Evolutionary conservation across 805 yeast genomes (phyloP), one percentile per base, ranked within the genome.

Genomic region (Maudiozyma bulderi): DNA sequence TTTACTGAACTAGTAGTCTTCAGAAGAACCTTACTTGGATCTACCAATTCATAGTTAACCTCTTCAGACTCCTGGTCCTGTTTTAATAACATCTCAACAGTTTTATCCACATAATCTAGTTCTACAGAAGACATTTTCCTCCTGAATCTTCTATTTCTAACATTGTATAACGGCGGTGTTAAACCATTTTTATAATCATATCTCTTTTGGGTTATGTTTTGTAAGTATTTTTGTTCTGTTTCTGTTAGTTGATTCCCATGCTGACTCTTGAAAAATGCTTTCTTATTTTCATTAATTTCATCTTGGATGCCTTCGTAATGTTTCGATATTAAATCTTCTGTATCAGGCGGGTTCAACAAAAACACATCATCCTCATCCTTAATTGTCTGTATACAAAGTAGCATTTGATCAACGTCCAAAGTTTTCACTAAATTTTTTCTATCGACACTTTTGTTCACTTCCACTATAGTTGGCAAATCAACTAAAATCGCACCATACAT

Each of bases 381-480:
- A 6, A 80, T 69, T 13, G 74, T 70, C 49, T 78, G 81, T 7
- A 88, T 73, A 6, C 91, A 91, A 6, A 90, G 67, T 46, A 93
- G 69, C 71, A 93, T 86, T 66, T 93, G 97, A 48, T 85, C 79
- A 6, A 91, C 73, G 64, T 93, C 98, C 34, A 87, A 73, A 0
- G 95, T 80, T 61, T 93, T 93, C 70, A 84, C 83, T 29, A 93
- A 77, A 61, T 88, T 93, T 64, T 91, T 91, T 38, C 66, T 54
- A 64, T 93, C 99, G 28, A 90, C 78, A 5, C 96, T 82, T 66
- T 93, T 93, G 64, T 84, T 87, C 6, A 86, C 79, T 63, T 93
- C 99, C 8, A 86, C 77, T 4, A 90, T 67, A 0, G 96, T 86
- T 0, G 99, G 99, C 53, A 93, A 70, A 57, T 90, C 91, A n/a